These are phyloP conservation scores for Rhodotorula toruloides DNA, from an alignment of 768 basidiomycete species.

Conservation along the genomic window DNA sequence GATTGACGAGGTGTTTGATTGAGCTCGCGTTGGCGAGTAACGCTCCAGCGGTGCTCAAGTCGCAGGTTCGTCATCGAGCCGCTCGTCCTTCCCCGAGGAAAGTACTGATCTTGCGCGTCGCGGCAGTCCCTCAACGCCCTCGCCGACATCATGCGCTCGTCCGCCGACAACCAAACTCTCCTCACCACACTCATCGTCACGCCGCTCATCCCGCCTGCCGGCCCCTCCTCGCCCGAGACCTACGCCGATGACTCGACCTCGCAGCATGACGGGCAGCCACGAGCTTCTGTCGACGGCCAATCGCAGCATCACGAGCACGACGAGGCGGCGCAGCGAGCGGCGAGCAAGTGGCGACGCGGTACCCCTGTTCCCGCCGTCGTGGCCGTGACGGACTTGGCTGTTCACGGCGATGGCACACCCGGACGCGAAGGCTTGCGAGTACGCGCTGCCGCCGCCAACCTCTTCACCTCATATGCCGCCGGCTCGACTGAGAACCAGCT, in stretches of 20 bases:
- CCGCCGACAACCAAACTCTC: constrained; percentile 62
- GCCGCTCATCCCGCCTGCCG: constrained; percentile 52
- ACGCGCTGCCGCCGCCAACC: constrained; percentile 66
- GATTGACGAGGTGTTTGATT: constrained; percentile 65
- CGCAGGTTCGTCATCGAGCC: constrained; percentile 55
- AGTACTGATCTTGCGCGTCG: not conserved
- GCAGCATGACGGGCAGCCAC: not conserved
- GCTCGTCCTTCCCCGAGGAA: no score
- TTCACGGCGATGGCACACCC: constrained; percentile 86
- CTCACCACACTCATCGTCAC: constrained; percentile 71
- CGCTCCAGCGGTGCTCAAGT: constrained; percentile 78
- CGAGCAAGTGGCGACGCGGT: constrained; percentile 36
- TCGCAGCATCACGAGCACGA: not conserved
- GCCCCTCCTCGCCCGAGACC: constrained; percentile 16
- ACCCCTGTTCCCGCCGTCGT: constrained; percentile 59
- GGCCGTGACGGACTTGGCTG: constrained; percentile 69
- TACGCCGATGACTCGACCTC: not conserved
- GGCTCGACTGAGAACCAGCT: constrained; percentile 49
- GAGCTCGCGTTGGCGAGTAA: constrained; percentile 92
- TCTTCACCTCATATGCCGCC: constrained; percentile 61
- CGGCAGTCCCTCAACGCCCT: constrained; percentile 55
- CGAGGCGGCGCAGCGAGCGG: not conserved
- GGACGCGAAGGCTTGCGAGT: constrained; percentile 65
- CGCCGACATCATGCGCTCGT: constrained; percentile 62
- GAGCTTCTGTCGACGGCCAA: constrained; percentile 58